Conservation (phyloP, 768 basidiomycete genomes). For the Leccinum aurantiacum region DNA sequence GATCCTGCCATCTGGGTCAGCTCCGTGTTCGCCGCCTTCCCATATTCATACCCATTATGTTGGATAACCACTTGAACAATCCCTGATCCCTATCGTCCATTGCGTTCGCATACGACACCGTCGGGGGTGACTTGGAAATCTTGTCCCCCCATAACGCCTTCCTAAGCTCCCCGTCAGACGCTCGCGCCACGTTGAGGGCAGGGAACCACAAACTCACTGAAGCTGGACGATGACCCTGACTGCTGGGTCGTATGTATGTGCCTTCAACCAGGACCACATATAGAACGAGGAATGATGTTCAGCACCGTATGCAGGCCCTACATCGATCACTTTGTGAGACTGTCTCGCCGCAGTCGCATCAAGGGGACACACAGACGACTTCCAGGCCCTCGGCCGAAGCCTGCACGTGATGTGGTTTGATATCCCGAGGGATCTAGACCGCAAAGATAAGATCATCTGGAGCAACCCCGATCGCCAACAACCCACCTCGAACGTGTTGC, state of each 20-base stretch:
- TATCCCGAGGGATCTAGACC: slow-evolving; percentile 70
- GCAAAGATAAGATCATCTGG: not conserved
- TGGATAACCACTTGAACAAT: slow-evolving; percentile 76
- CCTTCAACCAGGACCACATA: slow-evolving; percentile 82
- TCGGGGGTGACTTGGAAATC: slow-evolving; percentile 74
- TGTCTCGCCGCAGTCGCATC: not conserved
- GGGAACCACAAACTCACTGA: slow-evolving; percentile 44
- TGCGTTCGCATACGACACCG: slow-evolving; percentile 66
- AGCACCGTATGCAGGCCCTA: slow-evolving; percentile 31
- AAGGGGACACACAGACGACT: slow-evolving; percentile 62
- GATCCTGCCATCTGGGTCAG: slow-evolving; percentile 52
- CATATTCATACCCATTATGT: slow-evolving; percentile 55
- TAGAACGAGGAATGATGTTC: slow-evolving; percentile 76
- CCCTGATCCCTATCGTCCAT: slow-evolving; percentile 67
- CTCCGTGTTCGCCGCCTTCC: not conserved
- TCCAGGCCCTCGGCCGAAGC: slow-evolving; percentile 63
- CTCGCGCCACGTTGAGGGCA: not conserved
- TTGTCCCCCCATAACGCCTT: slow-evolving; percentile 81
- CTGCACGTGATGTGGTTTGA: slow-evolving; percentile 60
- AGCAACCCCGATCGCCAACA: not conserved
- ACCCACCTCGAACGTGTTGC: slow-evolving; percentile 79
- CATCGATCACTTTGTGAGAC: slow-evolving; percentile 1
- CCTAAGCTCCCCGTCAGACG: slow-evolving; percentile 28
- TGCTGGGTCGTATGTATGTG: slow-evolving; percentile 79
- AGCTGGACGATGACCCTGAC: slow-evolving; percentile 20